Base-by-base conservation (phyloP, 306 rosid genomes). In the Cicer yamashitae region DNA sequence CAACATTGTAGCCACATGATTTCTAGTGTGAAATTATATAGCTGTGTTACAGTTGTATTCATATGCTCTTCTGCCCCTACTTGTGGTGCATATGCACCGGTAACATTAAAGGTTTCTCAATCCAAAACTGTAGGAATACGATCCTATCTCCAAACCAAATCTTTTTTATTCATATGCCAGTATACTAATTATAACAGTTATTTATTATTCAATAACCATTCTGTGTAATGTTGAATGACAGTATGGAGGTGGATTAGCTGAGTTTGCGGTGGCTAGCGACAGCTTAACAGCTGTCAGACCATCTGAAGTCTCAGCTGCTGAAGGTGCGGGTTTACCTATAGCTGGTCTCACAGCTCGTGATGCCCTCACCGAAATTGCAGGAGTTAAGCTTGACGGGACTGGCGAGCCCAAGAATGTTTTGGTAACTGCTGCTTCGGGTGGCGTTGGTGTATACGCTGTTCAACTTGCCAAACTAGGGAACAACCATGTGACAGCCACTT, bases 191-290 rank as follows among this genome's bases (percentile, higher is more conserved):
- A 7, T 41, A 15, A 18, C 47, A 12, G 10, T 41, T 38, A 14
- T 30, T 70, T 12, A 13, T 17, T 46, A 44, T 39, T 43, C 11
- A 8, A 34, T 50, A 13, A 12, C 44, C 7, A 22, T 57, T 54
- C 20, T 17, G 10, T 81, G 75, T 41, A 63, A 7, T 74, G 50
- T 63, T 76, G 77, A 47, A 69, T 86, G 82, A 71, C 79, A 91
- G 96, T 43, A 73, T 30, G 97, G 91, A 76, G 94, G 97, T 67
- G 97, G 93, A 62, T 70, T 91, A 22, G 90, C 96, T 6, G 87
- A 86, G 74, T 91, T 57, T 77, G 85, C 76, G 12, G 87, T 83
- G 61, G 83, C 86, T 6, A 65, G 71, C 22, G 87, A 77, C 79
- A 86, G 61, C 67, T 60, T 84, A 71, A 85, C 88, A 7, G 89